Evolutionary conservation across 2,329 filamentous ascomycete genomes (phyloP).

Genomic region (Orbilia javanica): DNA sequence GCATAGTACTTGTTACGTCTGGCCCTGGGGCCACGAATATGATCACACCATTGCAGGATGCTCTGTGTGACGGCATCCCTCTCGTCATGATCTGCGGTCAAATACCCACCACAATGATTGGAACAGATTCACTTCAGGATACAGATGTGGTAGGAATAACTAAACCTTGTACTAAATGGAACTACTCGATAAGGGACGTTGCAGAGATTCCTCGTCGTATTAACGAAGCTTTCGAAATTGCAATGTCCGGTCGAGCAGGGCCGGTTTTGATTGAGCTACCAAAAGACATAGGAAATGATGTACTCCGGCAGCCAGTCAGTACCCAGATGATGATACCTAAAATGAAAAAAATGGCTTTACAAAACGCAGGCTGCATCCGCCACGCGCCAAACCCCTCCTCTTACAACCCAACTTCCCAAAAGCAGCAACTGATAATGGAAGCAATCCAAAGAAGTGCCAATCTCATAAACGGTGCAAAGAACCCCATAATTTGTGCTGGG

Average conservation of each 20-base stretch:
- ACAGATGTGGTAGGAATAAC: conserved; percentile 95
- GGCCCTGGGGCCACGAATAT: conserved; percentile 97
- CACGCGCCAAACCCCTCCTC: background rate
- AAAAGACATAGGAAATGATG: conserved; percentile 91
- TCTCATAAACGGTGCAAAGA: conserved; percentile 88
- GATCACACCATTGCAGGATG: conserved; percentile 95
- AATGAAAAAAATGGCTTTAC: conserved; percentile 85
- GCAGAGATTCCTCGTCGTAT: conserved; percentile 93
- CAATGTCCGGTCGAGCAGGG: conserved; percentile 90
- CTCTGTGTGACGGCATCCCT: conserved; percentile 92
- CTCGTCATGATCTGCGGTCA: conserved; percentile 97
- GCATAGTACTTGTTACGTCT: conserved; percentile 95
- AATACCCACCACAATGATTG: conserved; percentile 89
- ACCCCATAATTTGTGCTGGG: conserved; percentile 94
- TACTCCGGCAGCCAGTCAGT: conserved; percentile 86
- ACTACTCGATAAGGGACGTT: conserved; percentile 96
- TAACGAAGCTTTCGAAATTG: conserved; percentile 98
- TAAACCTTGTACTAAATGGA: conserved; percentile 97
- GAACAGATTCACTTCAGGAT: conserved; percentile 96
- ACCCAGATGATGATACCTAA: conserved; percentile 78
- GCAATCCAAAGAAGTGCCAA: conserved; percentile 82
- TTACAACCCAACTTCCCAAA: conserved; percentile 67
- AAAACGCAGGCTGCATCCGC: conserved; percentile 70
- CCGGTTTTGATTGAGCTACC: conserved; percentile 95
- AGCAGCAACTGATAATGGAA: conserved; percentile 77